Base-by-base conservation (phyloP, 495 filamentous ascomycete species). In the Halenospora varia region DNA sequence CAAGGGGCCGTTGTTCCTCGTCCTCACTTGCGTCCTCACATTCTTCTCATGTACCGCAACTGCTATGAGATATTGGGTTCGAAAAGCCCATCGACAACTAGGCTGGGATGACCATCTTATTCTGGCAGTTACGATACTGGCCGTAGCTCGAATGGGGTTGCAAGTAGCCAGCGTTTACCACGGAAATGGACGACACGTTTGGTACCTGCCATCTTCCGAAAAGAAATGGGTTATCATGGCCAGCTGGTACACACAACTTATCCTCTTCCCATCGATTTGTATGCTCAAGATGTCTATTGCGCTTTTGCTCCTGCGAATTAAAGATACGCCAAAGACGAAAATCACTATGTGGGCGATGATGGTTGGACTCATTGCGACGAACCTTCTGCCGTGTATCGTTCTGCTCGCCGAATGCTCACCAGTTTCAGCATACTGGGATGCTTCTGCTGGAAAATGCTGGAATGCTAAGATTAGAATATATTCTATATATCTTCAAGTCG, bases 251-350 rank as follows among this genome's bases (percentile, higher is more conserved):
- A 57, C 55, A 2, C 64, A 67, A 56, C 42, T 68, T 15, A 41
- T 65, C 17, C 60, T 71, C 25, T 67, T 70, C 53, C 29, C 50
- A 24, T 35, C 42, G 52, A 59, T 71, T 47, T 62, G 59, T 44
- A 18, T 68, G 19, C 44, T 68, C 48, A 68, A 68, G 53, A 61
- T 59, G n/a, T 64, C 66, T 39, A 63, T 64, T 50, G 64, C 52
- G 56, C 54, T 70, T 29, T 48, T 67, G 25, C 55, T 68, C 49
- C 56, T 66, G 2, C 63, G 63, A 19, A 62, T 66, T 53, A 66
- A 62, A 50, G 47, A 66, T 51, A 61, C 58, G 39, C 26, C 26
- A 46, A 48, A 53, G 25, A 47, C 64, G 51, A 53, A 48, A 42
- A 26, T 35, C 11, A 25, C 61, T 3, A 25, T 68, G 4, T 63